Evolutionary conservation across 23 red algal genomes (phyloP).

Genomic region (Gracilaria gracilis): DNA sequence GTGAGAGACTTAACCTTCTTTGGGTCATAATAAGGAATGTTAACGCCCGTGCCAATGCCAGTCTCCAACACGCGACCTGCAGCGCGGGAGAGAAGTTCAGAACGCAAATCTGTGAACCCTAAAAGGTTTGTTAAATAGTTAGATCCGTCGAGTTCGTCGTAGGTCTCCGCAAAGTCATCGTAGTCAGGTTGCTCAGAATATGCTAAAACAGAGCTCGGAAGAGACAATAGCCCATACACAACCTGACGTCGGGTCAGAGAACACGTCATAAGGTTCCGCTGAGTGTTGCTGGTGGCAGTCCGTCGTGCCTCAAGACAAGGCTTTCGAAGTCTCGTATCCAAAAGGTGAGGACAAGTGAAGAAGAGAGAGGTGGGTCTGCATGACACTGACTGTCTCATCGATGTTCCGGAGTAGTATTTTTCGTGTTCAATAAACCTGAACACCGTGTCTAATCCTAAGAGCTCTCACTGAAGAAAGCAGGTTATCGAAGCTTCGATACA

Average conservation of each 20-base stretch:
- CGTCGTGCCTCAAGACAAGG: neutral
- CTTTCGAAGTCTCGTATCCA: neutral
- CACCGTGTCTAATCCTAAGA: neutral
- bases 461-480: neutral
- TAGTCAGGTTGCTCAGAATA: constrained; percentile 38
- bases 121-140: constrained; percentile 46
- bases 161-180: constrained; percentile 62
- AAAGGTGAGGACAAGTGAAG: neutral
- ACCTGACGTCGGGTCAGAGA: constrained; percentile 19
- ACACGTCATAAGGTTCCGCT: neutral
- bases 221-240: neutral
- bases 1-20: constrained; percentile 47
- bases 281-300: neutral
- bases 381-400: neutral
- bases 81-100: constrained; percentile 56
- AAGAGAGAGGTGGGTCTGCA: neutral
- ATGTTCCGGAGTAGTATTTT: neutral
- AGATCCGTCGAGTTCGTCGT: constrained; percentile 71
- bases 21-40: constrained; percentile 72
- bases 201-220: constrained; percentile 2
- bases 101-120: constrained; percentile 66
- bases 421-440: neutral
- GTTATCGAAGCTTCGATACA: too few relatives aligned
- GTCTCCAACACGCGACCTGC: constrained; percentile 75
- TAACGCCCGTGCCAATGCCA: constrained; percentile 82